Percentiles rank a stretch among this genome's conserved stretches.
Conservation (phyloP, 768 basidiomycete species). For the Mycena galericulata region DNA sequence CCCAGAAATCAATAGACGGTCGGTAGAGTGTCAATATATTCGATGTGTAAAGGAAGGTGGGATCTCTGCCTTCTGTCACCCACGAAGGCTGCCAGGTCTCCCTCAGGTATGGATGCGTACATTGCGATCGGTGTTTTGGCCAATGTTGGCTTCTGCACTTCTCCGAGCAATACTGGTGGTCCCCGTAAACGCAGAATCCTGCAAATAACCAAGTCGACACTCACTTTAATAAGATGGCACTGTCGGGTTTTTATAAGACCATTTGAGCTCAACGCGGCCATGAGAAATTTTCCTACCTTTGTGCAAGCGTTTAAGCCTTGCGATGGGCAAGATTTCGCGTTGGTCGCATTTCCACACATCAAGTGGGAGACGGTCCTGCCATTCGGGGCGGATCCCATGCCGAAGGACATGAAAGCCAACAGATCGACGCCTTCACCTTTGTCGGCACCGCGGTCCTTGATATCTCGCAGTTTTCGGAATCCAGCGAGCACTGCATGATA, state of each 20-base stretch:
- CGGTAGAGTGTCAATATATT: constrained; percentile 26
- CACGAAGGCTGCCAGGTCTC: constrained; percentile 47
- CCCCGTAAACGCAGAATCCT: too few relatives aligned
- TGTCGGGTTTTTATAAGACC: constrained; percentile 24
- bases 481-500: constrained; percentile 33
- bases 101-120: constrained; percentile 43
- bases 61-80: constrained; percentile 41
- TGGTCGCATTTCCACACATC: constrained; percentile 42
- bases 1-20: constrained; percentile 34
- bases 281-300: constrained; percentile 36
- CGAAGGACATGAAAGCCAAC: constrained; percentile 40
- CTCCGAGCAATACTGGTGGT: constrained; percentile 51
- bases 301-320: constrained; percentile 37
- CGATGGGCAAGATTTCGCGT: constrained; percentile 25
- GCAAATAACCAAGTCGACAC: background rate
- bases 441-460: constrained; percentile 25
- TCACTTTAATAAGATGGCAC: constrained; percentile 45
- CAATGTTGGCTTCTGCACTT: constrained; percentile 47
- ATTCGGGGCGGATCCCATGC: constrained; percentile 42
- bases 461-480: constrained; percentile 30
- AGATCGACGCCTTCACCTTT: constrained; percentile 35
- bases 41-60: constrained; percentile 36
- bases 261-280: constrained; percentile 9
- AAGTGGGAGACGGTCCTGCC: constrained; percentile 40
- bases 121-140: constrained; percentile 43